Evolutionary conservation across 208 protist species (phyloP).

Genomic region (Wallacemonas sp.): DNA sequence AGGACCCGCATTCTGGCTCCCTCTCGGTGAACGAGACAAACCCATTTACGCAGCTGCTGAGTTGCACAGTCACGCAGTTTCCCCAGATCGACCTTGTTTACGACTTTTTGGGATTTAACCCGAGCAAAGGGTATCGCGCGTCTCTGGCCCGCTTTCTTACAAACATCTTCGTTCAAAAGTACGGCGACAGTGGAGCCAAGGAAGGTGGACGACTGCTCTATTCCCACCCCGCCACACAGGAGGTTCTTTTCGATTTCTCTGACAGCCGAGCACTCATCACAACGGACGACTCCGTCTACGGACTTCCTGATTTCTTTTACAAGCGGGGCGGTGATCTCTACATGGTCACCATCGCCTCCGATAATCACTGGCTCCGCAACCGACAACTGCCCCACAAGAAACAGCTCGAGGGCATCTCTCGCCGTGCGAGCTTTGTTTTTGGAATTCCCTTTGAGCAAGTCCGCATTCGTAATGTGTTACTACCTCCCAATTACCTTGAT

Average conservation of each 20-base stretch:
- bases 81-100: constrained; percentile 76
- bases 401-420: constrained; percentile 84
- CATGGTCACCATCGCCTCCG: constrained; percentile 80
- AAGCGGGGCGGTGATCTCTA: constrained; percentile 63
- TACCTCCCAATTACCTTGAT: constrained; percentile 78
- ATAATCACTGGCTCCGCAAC: constrained; percentile 81
- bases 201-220: constrained; percentile 42
- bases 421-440: constrained; percentile 75
- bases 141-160: constrained; percentile 59
- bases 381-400: constrained; percentile 80
- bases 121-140: constrained; percentile 55
- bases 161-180: constrained; percentile 35
- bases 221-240: constrained; percentile 27
- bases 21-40: constrained; percentile 55
- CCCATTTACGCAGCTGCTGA: constrained; percentile 58
- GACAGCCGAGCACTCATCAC: constrained; percentile 58
- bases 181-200: constrained; percentile 17
- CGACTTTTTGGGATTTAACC: constrained; percentile 84
- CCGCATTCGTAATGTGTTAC: constrained; percentile 72
- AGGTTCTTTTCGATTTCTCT: constrained; percentile 78
- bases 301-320: constrained; percentile 81
- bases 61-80: constrained; percentile 59
- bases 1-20: constrained; percentile 50
- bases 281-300: constrained; percentile 66
- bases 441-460: constrained; percentile 71